A percentile compares a stretch with the other conserved stretches of the same genome.
Conservation (phyloP, 805 yeast genomes). For the Wickerhamiella bombiphila region DNA sequence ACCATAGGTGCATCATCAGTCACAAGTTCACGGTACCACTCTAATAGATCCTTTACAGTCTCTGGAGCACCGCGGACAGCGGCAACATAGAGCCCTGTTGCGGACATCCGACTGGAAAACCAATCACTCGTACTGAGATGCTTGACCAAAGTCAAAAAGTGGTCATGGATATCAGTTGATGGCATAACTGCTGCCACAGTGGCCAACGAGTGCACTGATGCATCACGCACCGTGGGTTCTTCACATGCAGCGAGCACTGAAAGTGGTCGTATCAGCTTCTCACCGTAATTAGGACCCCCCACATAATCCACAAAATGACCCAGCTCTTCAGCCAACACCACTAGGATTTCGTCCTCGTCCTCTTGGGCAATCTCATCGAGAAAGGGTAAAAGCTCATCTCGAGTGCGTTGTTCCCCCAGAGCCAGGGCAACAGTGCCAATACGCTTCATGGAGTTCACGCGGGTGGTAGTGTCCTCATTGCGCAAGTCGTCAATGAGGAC, state of each 20-base stretch:
- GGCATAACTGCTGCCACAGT: conserved; percentile 49
- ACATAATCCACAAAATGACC: conserved; percentile 77
- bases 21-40: conserved; percentile 53
- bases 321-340: conserved; percentile 80
- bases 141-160: conserved; percentile 62
- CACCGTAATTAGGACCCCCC: conserved; percentile 64
- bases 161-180: conserved; percentile 42
- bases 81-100: conserved; percentile 54
- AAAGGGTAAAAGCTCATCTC: conserved; percentile 80
- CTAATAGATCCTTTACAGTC: conserved; percentile 43
- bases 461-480: conserved; percentile 87
- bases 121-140: conserved; percentile 77
- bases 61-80: conserved; percentile 18
- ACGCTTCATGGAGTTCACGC: conserved; percentile 90
- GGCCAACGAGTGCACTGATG: conserved; percentile 78
- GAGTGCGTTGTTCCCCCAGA: conserved; percentile 82
- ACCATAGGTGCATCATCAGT: conserved; percentile 97
- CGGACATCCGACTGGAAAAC: conserved; percentile 86
- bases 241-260: conserved; percentile 82
- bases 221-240: conserved; percentile 91
- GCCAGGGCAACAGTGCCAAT: conserved; percentile 91
- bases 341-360: conserved; percentile 96
- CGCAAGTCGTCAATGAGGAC: conserved; percentile 91
- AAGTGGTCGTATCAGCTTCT: conserved; percentile 45
- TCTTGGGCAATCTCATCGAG: conserved; percentile 55